Evolutionary conservation across 257 asterid species (phyloP).

Genomic region (Jacaranda copaia): DNA sequence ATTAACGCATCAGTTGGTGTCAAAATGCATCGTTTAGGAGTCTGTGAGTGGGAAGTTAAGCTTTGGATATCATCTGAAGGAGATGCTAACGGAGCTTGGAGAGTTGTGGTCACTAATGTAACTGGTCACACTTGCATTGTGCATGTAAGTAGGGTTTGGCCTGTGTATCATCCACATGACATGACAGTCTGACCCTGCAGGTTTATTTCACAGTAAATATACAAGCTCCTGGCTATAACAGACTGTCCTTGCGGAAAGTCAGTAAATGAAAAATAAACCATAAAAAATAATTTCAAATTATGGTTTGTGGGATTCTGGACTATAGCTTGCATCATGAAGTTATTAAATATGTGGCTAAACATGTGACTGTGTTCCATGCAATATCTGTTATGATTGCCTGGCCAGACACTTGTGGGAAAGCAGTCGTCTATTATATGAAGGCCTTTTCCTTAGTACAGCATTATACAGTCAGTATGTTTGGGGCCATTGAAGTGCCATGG

Average conservation of each 20-base stretch:
- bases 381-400: neutral
- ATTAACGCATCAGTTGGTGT: conserved; percentile 81
- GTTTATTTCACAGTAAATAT: too few species aligned
- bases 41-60: conserved; percentile 94
- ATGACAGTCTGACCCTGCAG: neutral
- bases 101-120: conserved; percentile 85
- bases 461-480: neutral
- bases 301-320: neutral
- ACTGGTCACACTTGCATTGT: conserved; percentile 97
- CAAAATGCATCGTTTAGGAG: conserved; percentile 94
- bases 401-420: neutral
- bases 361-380: neutral
- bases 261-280: neutral
- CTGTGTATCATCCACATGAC: neutral
- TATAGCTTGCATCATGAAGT: neutral
- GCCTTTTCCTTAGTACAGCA: conserved; percentile 16
- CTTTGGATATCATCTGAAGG: conserved; percentile 93
- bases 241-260: neutral
- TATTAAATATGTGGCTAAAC: neutral
- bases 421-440: too few species aligned
- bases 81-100: conserved; percentile 97
- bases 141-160: conserved; percentile 63
- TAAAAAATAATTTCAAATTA: neutral
- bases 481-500: conserved; percentile 14
- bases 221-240: too few species aligned